phyloP scores from a whole-genome alignment of 2,329 filamentous ascomycete genomes.

The Hyphodiscus sp. region DNA sequence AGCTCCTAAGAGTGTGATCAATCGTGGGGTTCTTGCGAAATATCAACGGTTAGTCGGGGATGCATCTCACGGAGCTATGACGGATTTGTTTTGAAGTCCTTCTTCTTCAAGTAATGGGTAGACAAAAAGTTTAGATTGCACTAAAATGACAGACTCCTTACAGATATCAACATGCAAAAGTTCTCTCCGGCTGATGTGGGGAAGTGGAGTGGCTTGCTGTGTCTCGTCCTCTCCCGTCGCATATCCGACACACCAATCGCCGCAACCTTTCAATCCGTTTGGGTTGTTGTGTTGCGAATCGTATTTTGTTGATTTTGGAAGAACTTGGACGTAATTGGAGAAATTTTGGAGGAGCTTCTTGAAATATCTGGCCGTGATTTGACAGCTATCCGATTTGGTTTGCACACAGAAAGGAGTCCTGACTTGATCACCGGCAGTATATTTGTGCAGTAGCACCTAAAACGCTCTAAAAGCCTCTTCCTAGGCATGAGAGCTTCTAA shows the following conservation, averaged over 20 bases:
- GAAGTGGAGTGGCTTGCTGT: no score
- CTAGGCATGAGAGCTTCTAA: no score
- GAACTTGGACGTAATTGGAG: neutral
- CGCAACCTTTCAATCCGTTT: neutral
- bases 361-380: neutral
- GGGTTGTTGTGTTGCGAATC: neutral
- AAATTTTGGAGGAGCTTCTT: neutral
- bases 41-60: slow-evolving; percentile 84
- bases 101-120: neutral
- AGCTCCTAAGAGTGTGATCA: slow-evolving; percentile 64
- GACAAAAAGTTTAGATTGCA: neutral
- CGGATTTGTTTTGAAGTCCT: slow-evolving; percentile 56
- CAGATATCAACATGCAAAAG: no score
- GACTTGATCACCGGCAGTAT: no score
- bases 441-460: no score
- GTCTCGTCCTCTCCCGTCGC: neutral
- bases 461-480: no score
- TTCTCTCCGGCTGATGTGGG: no score
- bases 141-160: neutral
- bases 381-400: no score
- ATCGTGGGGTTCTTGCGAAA: slow-evolving; percentile 80
- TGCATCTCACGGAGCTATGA: slow-evolving; percentile 86
- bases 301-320: neutral
- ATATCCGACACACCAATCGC: neutral
- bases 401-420: no score